Evolutionary conservation across 305 asterid genomes (phyloP), one percentile per base, ranked within the genome.

Genomic region (Rubia peregrina): DNA sequence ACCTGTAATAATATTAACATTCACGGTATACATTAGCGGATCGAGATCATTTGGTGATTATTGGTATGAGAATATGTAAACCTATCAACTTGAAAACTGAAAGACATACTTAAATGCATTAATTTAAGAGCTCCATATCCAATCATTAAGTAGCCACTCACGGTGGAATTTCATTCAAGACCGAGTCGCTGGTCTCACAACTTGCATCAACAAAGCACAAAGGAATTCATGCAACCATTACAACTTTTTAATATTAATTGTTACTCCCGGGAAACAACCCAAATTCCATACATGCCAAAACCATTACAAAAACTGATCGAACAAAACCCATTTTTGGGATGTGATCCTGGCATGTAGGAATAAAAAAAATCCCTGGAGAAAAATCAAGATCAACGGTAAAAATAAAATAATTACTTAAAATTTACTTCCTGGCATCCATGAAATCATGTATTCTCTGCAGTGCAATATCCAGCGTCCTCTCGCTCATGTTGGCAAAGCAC

Each of bases 401-500:
- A 53, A 22, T 36, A 55, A 2, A 19, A 57, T 7, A 9, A 9
- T 0, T 7, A 16, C 59, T n/a, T 7, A 51, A 51, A 16, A 5
- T 33, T 12, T 11, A 19, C 4, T 67, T 79, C 43, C 83, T 83
- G 17, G 53, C 79, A 21, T 72, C 76, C 84, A 88, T 83, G 81
- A 90, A 90, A 38, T 81, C 77, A 21, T 78, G 74, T 69, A 90
- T 85, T 78, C 97, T 87, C 17, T 26, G 30, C 0, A 88, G 84
- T 26, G 97, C 97, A 12, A 85, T 75, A 57, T 90, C 77, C 59
- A 88, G 68, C 16, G 91, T 87, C 42, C 79, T 66, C 60, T 90
- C 94, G 73, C 82, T 85, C 92, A 90, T 90, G 77, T 90, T 90
- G 0, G 97, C 97, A 71, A 90, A 90, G 73, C 96, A 90, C 69